A percentile compares a stretch with the other conserved stretches of the same genome.
Evolutionary conservation across 1,284 basidiomycete species (phyloP).

Genomic region (Marasmius fiardii): DNA sequence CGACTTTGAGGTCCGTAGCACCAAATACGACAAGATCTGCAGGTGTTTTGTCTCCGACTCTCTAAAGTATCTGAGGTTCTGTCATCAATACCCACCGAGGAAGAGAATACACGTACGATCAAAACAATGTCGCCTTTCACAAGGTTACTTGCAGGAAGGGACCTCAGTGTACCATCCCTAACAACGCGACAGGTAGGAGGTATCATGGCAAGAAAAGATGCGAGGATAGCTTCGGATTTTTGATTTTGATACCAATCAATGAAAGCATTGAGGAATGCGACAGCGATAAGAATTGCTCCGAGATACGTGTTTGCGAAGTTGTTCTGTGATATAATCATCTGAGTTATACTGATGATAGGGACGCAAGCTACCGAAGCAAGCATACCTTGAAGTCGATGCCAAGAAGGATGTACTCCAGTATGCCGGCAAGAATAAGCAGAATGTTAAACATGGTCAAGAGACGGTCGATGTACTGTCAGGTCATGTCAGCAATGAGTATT

Average conservation of each 20-base stretch:
- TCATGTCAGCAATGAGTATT: constrained; percentile 3
- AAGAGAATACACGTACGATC: constrained; percentile 35
- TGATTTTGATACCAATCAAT: constrained; percentile 73
- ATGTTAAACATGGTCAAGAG: constrained; percentile 68
- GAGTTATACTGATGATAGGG: background rate
- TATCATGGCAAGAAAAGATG: constrained; percentile 70
- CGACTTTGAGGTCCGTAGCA: constrained; percentile 60
- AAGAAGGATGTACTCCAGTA: constrained; percentile 63
- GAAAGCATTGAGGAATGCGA: constrained; percentile 66
- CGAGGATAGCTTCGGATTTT: constrained; percentile 68
- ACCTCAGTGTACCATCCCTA: constrained; percentile 53
- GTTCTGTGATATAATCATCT: constrained; percentile 29
- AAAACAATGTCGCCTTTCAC: constrained; percentile 71
- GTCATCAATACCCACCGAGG: background rate
- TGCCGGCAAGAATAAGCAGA: constrained; percentile 57
- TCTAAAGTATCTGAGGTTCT: constrained; percentile 28
- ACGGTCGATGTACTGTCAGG: constrained; percentile 55
- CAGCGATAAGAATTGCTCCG: constrained; percentile 64
- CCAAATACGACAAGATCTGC: constrained; percentile 62
- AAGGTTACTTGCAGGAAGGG: constrained; percentile 59
- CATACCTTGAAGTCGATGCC: constrained; percentile 57
- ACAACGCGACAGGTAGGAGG: constrained; percentile 64
- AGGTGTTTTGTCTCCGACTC: constrained; percentile 67
- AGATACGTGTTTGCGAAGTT: constrained; percentile 69
- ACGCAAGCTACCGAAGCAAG: constrained; percentile 1